Percentiles rank a stretch among this genome's conserved stretches.
These are phyloP conservation scores for Microbotryum saponariae DNA, from an alignment of 1,284 basidiomycete genomes.

Conservation along the genomic window DNA sequence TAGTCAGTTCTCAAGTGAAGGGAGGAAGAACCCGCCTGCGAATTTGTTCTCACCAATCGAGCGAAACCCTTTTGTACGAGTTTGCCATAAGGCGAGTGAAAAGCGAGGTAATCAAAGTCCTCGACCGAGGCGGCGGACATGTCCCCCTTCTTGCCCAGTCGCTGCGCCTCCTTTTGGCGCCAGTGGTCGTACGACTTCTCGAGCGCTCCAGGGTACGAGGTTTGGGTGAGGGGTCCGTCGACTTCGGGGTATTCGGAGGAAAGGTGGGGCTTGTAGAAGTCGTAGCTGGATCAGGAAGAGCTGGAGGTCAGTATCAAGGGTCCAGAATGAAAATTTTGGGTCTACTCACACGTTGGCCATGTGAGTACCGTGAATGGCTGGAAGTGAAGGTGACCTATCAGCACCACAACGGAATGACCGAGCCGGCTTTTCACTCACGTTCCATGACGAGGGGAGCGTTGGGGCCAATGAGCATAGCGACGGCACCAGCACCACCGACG, in stretches of 20 bases:
- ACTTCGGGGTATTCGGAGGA: slow-evolving; percentile 93
- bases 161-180: slow-evolving; percentile 63
- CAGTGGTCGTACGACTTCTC: slow-evolving; percentile 83
- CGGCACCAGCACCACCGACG: slow-evolving; percentile 93
- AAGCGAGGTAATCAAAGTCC: slow-evolving; percentile 44
- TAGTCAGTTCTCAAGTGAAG: not conserved
- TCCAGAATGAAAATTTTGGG: no score
- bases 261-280: slow-evolving; percentile 95
- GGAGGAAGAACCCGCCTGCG: not conserved
- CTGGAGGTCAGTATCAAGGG: not conserved
- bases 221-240: slow-evolving; percentile 92
- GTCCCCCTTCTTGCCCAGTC: slow-evolving; percentile 36
- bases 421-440: slow-evolving; percentile 55
- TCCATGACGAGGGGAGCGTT: slow-evolving; percentile 91
- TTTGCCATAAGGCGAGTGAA: slow-evolving; percentile 83
- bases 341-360: slow-evolving; percentile 85
- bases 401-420: not conserved
- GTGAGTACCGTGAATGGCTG: slow-evolving; percentile 91
- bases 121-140: slow-evolving; percentile 34
- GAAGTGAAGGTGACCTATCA: not conserved
- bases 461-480: slow-evolving; percentile 90
- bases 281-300: slow-evolving; percentile 38
- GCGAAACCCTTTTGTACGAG: slow-evolving; percentile 95
- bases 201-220: slow-evolving; percentile 88
- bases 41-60: slow-evolving; percentile 52